phyloP scores from a whole-genome alignment of 2,329 filamentous ascomycete genomes.

The Cladophialophora exuberans region DNA sequence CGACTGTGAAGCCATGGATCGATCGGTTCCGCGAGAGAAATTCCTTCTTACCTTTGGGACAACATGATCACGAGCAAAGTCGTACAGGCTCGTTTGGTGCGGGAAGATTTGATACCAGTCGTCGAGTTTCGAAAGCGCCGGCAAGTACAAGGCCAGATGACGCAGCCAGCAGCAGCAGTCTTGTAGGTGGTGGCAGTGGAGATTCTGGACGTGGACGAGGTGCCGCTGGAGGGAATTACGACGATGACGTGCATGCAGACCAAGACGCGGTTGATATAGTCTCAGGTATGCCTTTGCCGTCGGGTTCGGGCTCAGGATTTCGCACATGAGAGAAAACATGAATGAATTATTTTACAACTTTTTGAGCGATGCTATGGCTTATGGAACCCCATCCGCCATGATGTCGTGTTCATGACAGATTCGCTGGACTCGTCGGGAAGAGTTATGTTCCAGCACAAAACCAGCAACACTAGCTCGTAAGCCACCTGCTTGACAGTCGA shows the following conservation, averaged over 20 bases:
- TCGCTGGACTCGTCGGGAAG: no score
- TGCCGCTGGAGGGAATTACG: neutral
- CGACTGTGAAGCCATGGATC: slow-evolving; percentile 56
- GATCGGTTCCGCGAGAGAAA: slow-evolving; percentile 23
- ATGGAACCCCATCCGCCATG: no score
- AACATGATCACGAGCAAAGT: slow-evolving; percentile 9
- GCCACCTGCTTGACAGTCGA: no score
- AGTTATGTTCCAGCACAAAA: no score
- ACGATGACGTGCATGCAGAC: slow-evolving; percentile 18
- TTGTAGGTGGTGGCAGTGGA: neutral
- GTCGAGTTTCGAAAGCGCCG: no score
- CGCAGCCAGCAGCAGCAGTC: neutral
- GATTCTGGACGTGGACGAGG: neutral
- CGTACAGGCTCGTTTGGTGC: no score
- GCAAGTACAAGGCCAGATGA: neutral
- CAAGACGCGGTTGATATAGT: slow-evolving; percentile 23
- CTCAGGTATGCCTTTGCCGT: slow-evolving; percentile 9
- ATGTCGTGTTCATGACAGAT: no score
- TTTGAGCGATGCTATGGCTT: no score
- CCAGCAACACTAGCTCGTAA: no score
- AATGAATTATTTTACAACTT: neutral
- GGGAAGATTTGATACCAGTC: no score
- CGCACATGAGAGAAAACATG: neutral
- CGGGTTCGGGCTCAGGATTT: slow-evolving; percentile 6
- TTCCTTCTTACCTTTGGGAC: slow-evolving; percentile 13